Percentiles rank a stretch among this genome's conserved stretches.
These are phyloP conservation scores for Aspergillus egyptiacus DNA, from an alignment of 495 filamentous ascomycete genomes.

Conservation along the genomic window DNA sequence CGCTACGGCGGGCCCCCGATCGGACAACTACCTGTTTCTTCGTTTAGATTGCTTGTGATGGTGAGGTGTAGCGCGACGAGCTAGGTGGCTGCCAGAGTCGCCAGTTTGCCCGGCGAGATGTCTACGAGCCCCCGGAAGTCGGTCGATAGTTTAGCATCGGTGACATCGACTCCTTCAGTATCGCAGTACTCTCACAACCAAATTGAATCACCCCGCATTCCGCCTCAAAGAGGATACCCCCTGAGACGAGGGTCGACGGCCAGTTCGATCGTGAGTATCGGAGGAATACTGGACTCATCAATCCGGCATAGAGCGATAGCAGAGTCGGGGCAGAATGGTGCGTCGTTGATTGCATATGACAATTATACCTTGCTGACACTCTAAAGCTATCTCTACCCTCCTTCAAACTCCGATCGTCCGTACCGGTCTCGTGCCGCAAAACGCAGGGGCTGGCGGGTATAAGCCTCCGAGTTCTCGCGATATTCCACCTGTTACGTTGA, in stretches of 20 bases:
- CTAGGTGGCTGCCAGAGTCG: constrained; percentile 36
- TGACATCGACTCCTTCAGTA: constrained; percentile 45
- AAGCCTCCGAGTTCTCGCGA: constrained; percentile 84
- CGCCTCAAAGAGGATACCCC: constrained; percentile 40
- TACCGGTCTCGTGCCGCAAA: constrained; percentile 75
- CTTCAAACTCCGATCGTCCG: constrained; percentile 86
- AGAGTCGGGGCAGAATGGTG: constrained; percentile 78
- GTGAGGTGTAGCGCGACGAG: constrained; percentile 35
- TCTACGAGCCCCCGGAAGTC: constrained; percentile 61
- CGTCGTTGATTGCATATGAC: constrained; percentile 4
- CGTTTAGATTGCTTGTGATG: constrained; percentile 34
- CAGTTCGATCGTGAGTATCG: constrained; percentile 79
- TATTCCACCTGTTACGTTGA: constrained; percentile 89
- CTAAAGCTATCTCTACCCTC: constrained; percentile 80
- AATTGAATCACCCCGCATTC: constrained; percentile 38
- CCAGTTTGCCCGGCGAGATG: constrained; percentile 50
- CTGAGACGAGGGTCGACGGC: constrained; percentile 74
- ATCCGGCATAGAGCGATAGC: constrained; percentile 55
- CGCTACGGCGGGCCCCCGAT: not conserved
- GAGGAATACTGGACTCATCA: constrained; percentile 65
- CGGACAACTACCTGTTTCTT: not conserved
- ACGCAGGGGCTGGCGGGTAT: constrained; percentile 59
- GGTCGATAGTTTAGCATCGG: constrained; percentile 57
- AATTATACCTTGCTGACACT: constrained; percentile 2
- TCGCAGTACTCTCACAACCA: constrained; percentile 55